These are phyloP conservation scores for Saposhnikovia divaricata DNA, from an alignment of 129 eudicot genomes.

Conservation along the genomic window DNA sequence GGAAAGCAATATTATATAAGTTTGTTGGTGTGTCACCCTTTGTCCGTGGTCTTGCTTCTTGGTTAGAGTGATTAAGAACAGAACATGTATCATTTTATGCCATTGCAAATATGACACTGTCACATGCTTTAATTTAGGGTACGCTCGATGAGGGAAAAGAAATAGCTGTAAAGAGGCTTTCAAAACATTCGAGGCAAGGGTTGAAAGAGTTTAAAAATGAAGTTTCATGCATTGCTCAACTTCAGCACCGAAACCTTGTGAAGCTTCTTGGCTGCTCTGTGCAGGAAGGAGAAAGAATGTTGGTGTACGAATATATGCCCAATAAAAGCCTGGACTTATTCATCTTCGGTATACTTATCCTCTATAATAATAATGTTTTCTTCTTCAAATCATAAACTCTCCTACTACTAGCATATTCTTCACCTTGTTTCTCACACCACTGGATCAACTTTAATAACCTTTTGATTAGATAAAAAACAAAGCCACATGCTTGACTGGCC, in stretches of 20 bases:
- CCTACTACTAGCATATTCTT: too few relatives aligned
- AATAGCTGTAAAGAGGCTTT: conserved; percentile 27
- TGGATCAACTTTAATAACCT: background rate
- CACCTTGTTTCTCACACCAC: background rate
- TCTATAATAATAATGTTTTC: background rate
- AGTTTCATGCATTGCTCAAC: conserved; percentile 17
- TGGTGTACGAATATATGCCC: conserved; percentile 23
- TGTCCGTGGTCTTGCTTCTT: background rate
- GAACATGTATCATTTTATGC: background rate
- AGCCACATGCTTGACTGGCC: conserved; percentile 6
- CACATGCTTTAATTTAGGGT: background rate
- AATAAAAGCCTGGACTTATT: conserved; percentile 22
- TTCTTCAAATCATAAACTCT: background rate
- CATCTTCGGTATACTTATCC: conserved; percentile 13
- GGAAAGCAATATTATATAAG: too few relatives aligned
- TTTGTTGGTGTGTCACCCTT: too few relatives aligned
- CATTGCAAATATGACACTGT: background rate
- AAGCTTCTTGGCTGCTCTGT: conserved; percentile 19
- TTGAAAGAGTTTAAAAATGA: conserved; percentile 23
- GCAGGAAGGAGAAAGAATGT: conserved; percentile 14
- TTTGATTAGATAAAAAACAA: background rate
- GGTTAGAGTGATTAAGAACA: background rate
- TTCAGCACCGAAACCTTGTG: conserved; percentile 26
- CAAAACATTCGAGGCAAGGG: conserved; percentile 23
- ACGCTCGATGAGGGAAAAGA: conserved; percentile 11